A percentile compares a stretch with the other conserved stretches of the same genome.
Evolutionary conservation across 257 asterid species (phyloP).

Genomic region (Solanum etuberosum): DNA sequence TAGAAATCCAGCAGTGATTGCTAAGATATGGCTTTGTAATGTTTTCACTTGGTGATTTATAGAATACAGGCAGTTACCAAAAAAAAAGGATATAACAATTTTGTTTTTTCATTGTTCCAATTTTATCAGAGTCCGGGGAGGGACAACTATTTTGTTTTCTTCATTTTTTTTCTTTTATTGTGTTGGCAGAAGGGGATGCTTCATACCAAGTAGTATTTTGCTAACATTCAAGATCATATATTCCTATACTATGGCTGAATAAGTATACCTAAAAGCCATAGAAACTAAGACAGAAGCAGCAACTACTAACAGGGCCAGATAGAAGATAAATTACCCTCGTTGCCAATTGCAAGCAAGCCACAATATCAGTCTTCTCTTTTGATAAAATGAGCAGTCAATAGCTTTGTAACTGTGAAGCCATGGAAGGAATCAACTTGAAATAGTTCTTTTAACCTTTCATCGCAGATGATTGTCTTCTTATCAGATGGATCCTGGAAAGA

Average conservation of each 20-base stretch:
- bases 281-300: neutral
- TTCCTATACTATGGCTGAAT: neutral
- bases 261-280: neutral
- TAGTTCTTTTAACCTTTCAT: slow-evolving; percentile 29
- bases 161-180: neutral
- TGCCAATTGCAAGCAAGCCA: neutral
- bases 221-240: neutral
- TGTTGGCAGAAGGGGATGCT: neutral
- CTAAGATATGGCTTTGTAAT: neutral
- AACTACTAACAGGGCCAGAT: neutral
- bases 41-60: neutral
- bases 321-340: neutral
- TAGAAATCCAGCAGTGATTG: neutral
- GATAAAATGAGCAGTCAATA: slow-evolving; percentile 21
- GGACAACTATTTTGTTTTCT: neutral
- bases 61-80: neutral
- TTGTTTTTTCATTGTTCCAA: neutral
- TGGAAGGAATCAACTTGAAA: slow-evolving; percentile 23
- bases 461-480: slow-evolving; percentile 23
- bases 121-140: neutral
- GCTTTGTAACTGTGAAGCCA: slow-evolving; percentile 28
- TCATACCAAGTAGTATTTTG: neutral
- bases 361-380: slow-evolving; percentile 7
- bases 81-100: neutral
- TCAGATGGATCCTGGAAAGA: slow-evolving; percentile 24